phyloP scores from a whole-genome alignment of 768 basidiomycete genomes.

The Xerocomellus amylosporus region DNA sequence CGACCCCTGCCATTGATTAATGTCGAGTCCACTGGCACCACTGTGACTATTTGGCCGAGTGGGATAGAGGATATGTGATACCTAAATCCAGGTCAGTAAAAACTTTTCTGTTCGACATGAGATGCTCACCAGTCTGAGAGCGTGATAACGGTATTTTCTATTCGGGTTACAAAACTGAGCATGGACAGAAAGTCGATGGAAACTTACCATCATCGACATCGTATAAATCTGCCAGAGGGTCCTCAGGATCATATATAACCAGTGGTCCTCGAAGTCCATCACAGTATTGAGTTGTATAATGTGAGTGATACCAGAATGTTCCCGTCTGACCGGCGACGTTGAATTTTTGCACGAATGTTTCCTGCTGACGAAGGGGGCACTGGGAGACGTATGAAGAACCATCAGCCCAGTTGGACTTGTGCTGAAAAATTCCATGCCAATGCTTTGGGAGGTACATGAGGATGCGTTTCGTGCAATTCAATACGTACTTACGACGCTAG shows the following conservation, averaged over 20 bases:
- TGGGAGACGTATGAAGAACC: background rate
- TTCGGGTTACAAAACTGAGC: background rate
- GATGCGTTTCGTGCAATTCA: slow-evolving; percentile 2
- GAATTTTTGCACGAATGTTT: slow-evolving; percentile 39
- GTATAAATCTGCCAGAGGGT: slow-evolving; percentile 38
- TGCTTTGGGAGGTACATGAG: slow-evolving; percentile 17
- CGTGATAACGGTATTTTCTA: slow-evolving; percentile 36
- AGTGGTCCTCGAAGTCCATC: slow-evolving; percentile 39
- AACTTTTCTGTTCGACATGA: background rate
- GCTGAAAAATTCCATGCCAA: background rate
- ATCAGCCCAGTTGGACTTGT: background rate
- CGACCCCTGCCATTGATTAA: slow-evolving; percentile 55
- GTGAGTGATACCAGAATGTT: slow-evolving; percentile 47
- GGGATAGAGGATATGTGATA: background rate
- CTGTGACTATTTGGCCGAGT: background rate
- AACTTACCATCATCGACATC: slow-evolving; percentile 44
- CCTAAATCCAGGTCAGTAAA: background rate
- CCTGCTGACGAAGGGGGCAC: slow-evolving; percentile 20
- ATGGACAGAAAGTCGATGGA: background rate
- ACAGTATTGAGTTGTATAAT: slow-evolving; percentile 39
- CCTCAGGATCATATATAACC: slow-evolving; percentile 15
- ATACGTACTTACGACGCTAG: slow-evolving; percentile 30
- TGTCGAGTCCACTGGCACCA: slow-evolving; percentile 33
- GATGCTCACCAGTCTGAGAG: background rate
- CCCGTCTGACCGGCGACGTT: slow-evolving; percentile 33